A percentile compares a stretch with the other conserved stretches of the same genome.
These are phyloP conservation scores for Ceratocystis diversiconidia DNA, from an alignment of 2,329 filamentous ascomycete genomes.

Conservation along the genomic window DNA sequence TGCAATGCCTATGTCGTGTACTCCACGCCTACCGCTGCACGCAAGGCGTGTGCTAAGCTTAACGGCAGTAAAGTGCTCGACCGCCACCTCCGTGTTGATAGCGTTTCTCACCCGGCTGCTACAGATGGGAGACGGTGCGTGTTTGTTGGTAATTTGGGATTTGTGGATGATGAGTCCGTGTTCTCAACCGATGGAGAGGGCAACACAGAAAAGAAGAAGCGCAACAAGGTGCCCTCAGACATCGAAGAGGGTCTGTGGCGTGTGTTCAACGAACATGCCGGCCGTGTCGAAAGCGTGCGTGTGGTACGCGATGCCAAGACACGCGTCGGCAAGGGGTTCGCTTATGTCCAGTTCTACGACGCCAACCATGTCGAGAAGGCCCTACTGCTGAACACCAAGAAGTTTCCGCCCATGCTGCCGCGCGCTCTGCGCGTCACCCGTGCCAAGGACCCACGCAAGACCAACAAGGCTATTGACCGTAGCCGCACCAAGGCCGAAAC, in stretches of 20 bases:
- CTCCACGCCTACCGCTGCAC: slow-evolving; percentile 57
- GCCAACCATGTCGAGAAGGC: slow-evolving; percentile 82
- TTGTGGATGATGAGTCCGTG: slow-evolving; percentile 80
- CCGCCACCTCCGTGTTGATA: slow-evolving; percentile 81
- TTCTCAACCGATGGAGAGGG: slow-evolving; percentile 50
- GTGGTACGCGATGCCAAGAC: slow-evolving; percentile 83
- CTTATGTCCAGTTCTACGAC: slow-evolving; percentile 91
- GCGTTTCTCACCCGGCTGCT: slow-evolving; percentile 70
- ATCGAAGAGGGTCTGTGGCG: slow-evolving; percentile 88
- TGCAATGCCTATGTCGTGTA: slow-evolving; percentile 94
- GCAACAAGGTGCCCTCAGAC: slow-evolving; percentile 62
- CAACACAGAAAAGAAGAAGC: slow-evolving; percentile 56
- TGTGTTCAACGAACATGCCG: slow-evolving; percentile 56
- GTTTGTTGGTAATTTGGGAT: slow-evolving; percentile 91
- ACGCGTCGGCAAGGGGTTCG: slow-evolving; percentile 88
- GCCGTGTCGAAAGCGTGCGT: slow-evolving; percentile 82
- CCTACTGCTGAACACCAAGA: slow-evolving; percentile 75
- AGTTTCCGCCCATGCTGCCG: slow-evolving; percentile 87
- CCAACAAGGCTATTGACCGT: slow-evolving; percentile 37
- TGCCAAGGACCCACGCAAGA: slow-evolving; percentile 60
- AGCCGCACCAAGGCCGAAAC: slow-evolving; percentile 21
- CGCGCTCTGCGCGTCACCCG: slow-evolving; percentile 72
- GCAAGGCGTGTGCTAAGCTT: slow-evolving; percentile 58
- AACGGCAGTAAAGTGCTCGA: slow-evolving; percentile 77
- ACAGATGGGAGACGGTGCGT: slow-evolving; percentile 80